Percentiles rank a stretch among this genome's conserved stretches.
Evolutionary conservation across 768 basidiomycete species (phyloP).

Genomic region (Naematelia encephala): DNA sequence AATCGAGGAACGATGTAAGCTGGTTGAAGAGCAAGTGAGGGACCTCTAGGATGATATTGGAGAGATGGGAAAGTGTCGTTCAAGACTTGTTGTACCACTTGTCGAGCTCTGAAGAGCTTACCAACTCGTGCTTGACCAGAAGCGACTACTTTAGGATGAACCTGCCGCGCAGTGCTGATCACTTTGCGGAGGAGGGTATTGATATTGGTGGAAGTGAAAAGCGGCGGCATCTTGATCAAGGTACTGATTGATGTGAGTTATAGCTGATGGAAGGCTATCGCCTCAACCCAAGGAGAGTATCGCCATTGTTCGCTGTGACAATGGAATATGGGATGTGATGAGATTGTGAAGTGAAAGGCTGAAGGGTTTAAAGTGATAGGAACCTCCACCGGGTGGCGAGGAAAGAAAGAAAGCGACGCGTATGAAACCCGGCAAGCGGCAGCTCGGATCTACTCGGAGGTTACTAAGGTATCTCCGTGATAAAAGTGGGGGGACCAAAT

Average conservation of each 20-base stretch:
- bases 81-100: slow-evolving; percentile 4
- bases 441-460: no score
- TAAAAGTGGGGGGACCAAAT: no score
- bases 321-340: not conserved
- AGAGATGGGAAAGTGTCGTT: slow-evolving; percentile 24
- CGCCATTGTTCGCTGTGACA: not conserved
- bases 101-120: not conserved
- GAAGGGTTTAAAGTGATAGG: not conserved
- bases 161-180: slow-evolving; percentile 19
- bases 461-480: no score
- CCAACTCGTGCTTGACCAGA: not conserved
- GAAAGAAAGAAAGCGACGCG: slow-evolving; percentile 3
- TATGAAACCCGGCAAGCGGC: no score
- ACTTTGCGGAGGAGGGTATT: slow-evolving; percentile 29
- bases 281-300: not conserved
- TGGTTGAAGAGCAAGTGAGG: not conserved
- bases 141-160: slow-evolving; percentile 13
- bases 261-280: not conserved
- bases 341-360: not conserved
- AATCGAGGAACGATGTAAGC: not conserved
- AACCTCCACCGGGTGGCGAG: slow-evolving; percentile 1
- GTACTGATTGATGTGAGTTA: not conserved
- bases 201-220: slow-evolving; percentile 29
- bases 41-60: not conserved
- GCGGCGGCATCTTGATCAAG: slow-evolving; percentile 26